Conservation (phyloP, 148 eudicot genomes). For the Chenopodium album region DNA sequence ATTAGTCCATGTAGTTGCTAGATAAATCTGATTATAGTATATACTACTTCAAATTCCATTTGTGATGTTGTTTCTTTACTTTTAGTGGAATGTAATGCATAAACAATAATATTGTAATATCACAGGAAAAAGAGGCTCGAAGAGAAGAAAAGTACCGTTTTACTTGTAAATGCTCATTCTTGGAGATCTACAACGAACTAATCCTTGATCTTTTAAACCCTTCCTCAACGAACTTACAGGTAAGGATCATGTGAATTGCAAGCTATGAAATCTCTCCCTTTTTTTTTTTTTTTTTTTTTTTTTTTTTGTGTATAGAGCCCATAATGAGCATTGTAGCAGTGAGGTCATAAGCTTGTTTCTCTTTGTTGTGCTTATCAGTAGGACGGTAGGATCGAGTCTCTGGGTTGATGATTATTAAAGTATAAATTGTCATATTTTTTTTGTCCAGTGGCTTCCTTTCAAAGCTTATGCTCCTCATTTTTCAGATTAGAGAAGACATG, state of each 20-base stretch:
- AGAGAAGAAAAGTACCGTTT: slow-evolving; percentile 84
- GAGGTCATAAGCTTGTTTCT: neutral
- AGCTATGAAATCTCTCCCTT: neutral
- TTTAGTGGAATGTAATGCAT: neutral
- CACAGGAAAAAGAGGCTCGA: slow-evolving; percentile 91
- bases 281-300: neutral
- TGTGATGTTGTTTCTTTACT: neutral
- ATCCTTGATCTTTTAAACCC: slow-evolving; percentile 94
- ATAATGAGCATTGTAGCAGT: neutral
- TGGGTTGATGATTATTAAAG: neutral
- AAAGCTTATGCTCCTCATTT: neutral
- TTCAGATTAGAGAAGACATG: slow-evolving; percentile 87
- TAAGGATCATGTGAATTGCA: slow-evolving; percentile 14
- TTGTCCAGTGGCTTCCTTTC: neutral
- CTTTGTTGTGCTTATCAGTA: neutral
- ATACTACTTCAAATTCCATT: neutral
- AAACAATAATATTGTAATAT: slow-evolving; percentile 14
- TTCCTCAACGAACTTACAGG: slow-evolving; percentile 83
- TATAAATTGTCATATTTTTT: neutral
- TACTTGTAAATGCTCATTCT: slow-evolving; percentile 91
- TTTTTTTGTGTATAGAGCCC: neutral
- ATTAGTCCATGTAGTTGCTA: neutral
- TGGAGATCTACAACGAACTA: slow-evolving; percentile 97
- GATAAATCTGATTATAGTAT: neutral
- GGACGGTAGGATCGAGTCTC: neutral